Percentiles rank a stretch among this genome's conserved stretches.
These are phyloP conservation scores for Trichocomaceae sp. DNA, from an alignment of 2,329 filamentous ascomycete species.

Conservation along the genomic window DNA sequence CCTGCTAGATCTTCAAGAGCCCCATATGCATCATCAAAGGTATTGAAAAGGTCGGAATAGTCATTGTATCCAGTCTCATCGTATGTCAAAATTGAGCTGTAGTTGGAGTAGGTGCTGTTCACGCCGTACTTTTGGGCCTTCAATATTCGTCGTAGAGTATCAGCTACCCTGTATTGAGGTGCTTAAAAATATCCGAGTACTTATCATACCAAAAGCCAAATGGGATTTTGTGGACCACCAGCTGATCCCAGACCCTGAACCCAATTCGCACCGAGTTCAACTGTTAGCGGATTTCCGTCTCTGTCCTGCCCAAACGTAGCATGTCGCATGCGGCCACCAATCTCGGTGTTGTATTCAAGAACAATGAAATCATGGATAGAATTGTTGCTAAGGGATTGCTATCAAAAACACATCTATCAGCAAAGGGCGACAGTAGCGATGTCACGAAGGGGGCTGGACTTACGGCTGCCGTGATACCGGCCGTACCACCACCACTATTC, in stretches of 20 bases:
- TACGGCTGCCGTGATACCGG: slow-evolving; percentile 57
- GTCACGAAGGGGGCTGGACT: slow-evolving; percentile 11
- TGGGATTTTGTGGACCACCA: slow-evolving; percentile 50
- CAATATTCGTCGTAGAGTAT: slow-evolving; percentile 10
- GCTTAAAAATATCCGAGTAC: neutral
- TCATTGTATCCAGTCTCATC: slow-evolving; percentile 51
- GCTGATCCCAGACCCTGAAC: slow-evolving; percentile 38
- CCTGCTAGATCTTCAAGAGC: slow-evolving; percentile 50
- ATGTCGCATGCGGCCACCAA: slow-evolving; percentile 58
- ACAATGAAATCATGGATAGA: slow-evolving; percentile 60
- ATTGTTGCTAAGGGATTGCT: slow-evolving; percentile 55
- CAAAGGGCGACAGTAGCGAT: neutral
- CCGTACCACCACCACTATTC: slow-evolving; percentile 50
- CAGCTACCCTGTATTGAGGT: neutral
- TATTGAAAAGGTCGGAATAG: slow-evolving; percentile 46
- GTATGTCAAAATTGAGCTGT: slow-evolving; percentile 53
- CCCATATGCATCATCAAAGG: slow-evolving; percentile 44
- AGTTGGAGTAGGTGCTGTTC: slow-evolving; percentile 53
- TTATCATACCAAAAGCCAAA: slow-evolving; percentile 44
- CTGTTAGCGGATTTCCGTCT: slow-evolving; percentile 49
- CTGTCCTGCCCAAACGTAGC: slow-evolving; percentile 49
- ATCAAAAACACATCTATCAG: slow-evolving; percentile 3
- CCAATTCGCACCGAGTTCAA: slow-evolving; percentile 66
- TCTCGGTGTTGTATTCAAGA: slow-evolving; percentile 55
- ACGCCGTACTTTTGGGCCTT: slow-evolving; percentile 53